A percentile compares a stretch with the other conserved stretches of the same genome.
phyloP scores from a whole-genome alignment of 148 eudicot species.

The Beta vulgaris region DNA sequence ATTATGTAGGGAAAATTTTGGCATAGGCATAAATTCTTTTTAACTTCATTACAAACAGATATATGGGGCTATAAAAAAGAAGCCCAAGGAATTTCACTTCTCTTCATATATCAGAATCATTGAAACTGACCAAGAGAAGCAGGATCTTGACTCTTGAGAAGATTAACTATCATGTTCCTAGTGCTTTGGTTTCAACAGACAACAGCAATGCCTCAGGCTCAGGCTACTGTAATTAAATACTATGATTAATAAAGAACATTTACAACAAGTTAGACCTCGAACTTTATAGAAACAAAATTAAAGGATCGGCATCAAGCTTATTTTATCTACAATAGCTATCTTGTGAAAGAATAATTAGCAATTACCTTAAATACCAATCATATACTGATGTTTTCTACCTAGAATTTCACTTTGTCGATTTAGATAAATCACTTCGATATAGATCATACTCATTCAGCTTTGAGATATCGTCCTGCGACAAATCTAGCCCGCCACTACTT shows the following conservation, averaged over 20 bases:
- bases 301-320: neutral
- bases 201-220: too few species aligned
- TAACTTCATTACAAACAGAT: too few species aligned
- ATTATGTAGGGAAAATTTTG: too few species aligned
- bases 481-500: conserved; percentile 49
- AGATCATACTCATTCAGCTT: conserved; percentile 43
- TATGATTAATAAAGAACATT: neutral
- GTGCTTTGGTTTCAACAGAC: too few species aligned
- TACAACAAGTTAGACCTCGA: neutral
- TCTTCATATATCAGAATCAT: neutral
- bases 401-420: conserved; percentile 4
- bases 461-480: conserved; percentile 61
- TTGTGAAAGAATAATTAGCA: conserved; percentile 1
- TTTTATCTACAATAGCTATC: conserved; percentile 16
- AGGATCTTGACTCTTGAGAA: too few species aligned
- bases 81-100: neutral
- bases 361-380: neutral
- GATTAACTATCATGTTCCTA: too few species aligned
- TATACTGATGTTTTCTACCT: conserved; percentile 6
- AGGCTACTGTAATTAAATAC: too few species aligned
- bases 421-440: conserved; percentile 30
- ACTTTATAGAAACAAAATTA: neutral
- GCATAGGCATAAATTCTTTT: too few species aligned
- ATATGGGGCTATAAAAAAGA: neutral
- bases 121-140: too few species aligned